phyloP scores from a whole-genome alignment of 1,284 basidiomycete genomes.

The Ganoderma multipileum region DNA sequence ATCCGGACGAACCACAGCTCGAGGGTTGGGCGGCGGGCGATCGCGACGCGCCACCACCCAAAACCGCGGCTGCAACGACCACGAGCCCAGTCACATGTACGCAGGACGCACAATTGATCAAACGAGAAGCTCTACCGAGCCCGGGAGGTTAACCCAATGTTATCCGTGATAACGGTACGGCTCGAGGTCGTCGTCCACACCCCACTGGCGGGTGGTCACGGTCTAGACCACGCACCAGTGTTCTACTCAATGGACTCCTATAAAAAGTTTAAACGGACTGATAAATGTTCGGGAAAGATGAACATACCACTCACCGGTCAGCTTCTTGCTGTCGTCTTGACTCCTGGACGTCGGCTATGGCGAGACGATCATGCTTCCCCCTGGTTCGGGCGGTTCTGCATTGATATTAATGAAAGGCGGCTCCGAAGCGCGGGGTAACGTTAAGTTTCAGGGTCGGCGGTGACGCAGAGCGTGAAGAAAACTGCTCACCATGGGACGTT shows the following conservation, averaged over 20 bases:
- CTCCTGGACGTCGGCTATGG: neutral
- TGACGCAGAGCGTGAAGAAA: neutral
- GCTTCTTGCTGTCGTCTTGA: neutral
- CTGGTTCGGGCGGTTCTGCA: neutral
- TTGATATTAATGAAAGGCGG: neutral
- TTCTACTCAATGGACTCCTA: neutral
- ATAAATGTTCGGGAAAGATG: neutral
- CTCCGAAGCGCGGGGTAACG: neutral
- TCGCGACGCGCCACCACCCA: neutral
- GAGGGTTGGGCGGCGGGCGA: neutral
- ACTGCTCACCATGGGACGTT: neutral
- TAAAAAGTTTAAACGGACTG: neutral
- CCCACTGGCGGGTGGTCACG: neutral
- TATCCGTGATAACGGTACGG: neutral
- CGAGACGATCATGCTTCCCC: neutral
- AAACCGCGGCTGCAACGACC: neutral
- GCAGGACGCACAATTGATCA: neutral
- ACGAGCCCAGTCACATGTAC: neutral
- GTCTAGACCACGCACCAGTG: no score
- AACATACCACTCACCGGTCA: neutral
- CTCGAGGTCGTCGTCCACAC: no score
- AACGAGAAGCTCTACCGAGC: neutral
- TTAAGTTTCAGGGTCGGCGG: neutral
- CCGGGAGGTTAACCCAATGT: neutral
- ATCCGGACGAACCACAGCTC: neutral